phyloP scores from a whole-genome alignment of 2,329 filamentous ascomycete species.

The Sporothrix schenckii region DNA sequence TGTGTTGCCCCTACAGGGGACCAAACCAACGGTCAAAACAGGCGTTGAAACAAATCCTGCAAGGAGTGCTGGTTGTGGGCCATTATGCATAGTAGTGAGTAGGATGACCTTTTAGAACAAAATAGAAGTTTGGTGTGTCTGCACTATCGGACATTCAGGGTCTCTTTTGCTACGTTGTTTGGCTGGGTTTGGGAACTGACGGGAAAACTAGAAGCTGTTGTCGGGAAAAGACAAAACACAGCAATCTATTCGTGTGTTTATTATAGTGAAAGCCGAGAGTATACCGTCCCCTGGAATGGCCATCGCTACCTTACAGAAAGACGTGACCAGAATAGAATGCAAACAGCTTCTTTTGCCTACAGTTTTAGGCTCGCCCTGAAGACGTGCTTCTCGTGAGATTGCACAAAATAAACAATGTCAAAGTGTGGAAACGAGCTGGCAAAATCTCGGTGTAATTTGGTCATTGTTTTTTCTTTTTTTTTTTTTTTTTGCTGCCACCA shows the following conservation, averaged over 20 bases:
- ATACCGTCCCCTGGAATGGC: no score
- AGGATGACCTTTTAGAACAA: background rate
- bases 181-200: background rate
- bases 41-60: slow-evolving; percentile 22
- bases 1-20: background rate
- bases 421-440: slow-evolving; percentile 14
- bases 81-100: slow-evolving; percentile 13
- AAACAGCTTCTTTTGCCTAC: background rate
- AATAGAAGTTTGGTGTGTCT: background rate
- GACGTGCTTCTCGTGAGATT: slow-evolving; percentile 1
- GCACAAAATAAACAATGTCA: background rate
- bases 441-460: slow-evolving; percentile 17
- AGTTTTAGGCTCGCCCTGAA: background rate
- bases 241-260: background rate
- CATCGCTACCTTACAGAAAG: background rate
- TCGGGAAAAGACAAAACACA: background rate
- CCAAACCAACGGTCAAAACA: background rate
- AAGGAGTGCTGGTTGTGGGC: background rate
- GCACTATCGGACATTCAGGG: background rate
- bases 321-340: background rate
- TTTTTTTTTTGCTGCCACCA: background rate
- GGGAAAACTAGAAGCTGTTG: slow-evolving; percentile 10
- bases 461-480: background rate
- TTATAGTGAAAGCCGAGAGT: background rate
- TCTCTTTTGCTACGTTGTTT: background rate